Percentiles rank a stretch among this genome's conserved stretches.
These are phyloP conservation scores for Saccharomycopsis hybrid DNA, from an alignment of 1,139 yeast genomes.

Conservation along the genomic window DNA sequence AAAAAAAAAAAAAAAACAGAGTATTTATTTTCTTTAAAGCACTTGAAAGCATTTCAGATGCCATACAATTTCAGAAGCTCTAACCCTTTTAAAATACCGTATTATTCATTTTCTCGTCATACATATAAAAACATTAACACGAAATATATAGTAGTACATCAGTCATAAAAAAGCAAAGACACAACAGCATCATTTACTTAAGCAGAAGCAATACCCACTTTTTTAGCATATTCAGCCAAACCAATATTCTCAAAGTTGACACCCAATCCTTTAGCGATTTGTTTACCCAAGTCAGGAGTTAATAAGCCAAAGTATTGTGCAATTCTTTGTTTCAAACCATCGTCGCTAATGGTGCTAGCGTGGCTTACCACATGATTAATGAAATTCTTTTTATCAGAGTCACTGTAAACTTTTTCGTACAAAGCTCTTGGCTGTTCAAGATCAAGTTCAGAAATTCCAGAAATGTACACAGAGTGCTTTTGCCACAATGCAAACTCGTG, in stretches of 20 bases:
- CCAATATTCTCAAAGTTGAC: slow-evolving; percentile 30
- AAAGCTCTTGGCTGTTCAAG: slow-evolving; percentile 40
- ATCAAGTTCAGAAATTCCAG: slow-evolving; percentile 37
- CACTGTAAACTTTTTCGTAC: slow-evolving; percentile 34
- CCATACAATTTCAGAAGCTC: too few species aligned
- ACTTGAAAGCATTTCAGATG: too few species aligned
- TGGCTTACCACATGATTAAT: slow-evolving; percentile 36
- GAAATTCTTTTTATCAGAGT: slow-evolving; percentile 30
- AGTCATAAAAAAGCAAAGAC: neutral
- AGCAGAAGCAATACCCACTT: slow-evolving; percentile 22
- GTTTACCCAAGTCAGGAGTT: slow-evolving; percentile 31
- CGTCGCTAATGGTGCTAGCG: slow-evolving; percentile 31
- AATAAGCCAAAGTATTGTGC: slow-evolving; percentile 37
- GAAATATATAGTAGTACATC: too few species aligned
- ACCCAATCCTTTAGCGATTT: slow-evolving; percentile 34
- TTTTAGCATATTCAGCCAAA: slow-evolving; percentile 29
- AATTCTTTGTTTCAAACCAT: slow-evolving; percentile 32
- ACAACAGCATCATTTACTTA: neutral
- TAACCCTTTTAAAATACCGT: too few species aligned
- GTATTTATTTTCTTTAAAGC: too few species aligned
- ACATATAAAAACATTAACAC: too few species aligned
- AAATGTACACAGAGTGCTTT: slow-evolving; percentile 33
- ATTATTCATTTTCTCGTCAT: too few species aligned
- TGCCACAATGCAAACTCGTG: slow-evolving; percentile 37
- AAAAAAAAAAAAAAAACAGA: too few species aligned